Percentiles rank a stretch among this genome's conserved stretches.
Conservation (phyloP, 2,329 filamentous ascomycete species). For the Colletotrichum endophyticum region DNA sequence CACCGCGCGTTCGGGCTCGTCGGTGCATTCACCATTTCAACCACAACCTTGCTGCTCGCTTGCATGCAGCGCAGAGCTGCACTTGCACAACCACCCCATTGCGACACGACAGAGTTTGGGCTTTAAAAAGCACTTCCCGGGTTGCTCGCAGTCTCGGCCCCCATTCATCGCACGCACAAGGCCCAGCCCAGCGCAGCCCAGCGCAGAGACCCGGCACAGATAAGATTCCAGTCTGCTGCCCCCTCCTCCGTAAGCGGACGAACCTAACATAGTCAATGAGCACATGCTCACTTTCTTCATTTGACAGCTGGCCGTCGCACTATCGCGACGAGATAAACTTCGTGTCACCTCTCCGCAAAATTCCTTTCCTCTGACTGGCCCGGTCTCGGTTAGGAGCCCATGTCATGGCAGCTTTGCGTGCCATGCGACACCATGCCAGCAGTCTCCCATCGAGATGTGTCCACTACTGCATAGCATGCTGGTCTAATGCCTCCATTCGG, state of each 20-base stretch:
- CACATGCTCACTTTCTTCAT: constrained; percentile 16
- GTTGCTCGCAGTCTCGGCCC: background rate
- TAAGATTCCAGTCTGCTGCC: background rate
- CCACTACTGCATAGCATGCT: background rate
- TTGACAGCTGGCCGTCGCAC: constrained; percentile 2
- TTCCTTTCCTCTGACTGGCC: background rate
- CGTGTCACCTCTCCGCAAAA: background rate
- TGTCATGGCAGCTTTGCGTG: background rate
- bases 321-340: constrained; percentile 6
- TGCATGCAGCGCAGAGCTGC: background rate
- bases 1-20: background rate
- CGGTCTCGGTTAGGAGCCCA: background rate
- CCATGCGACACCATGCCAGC: background rate
- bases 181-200: background rate
- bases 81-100: background rate
- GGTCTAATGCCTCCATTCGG: background rate
- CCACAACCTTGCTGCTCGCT: background rate
- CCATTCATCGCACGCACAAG: background rate
- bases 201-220: background rate
- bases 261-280: constrained; percentile 3
- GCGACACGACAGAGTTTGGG: background rate
- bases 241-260: constrained; percentile 12
- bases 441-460: background rate
- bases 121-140: background rate
- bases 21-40: background rate